Evolutionary conservation across 352 stramenopile genomes (phyloP).

Genomic region (Globisporangium paddicum): DNA sequence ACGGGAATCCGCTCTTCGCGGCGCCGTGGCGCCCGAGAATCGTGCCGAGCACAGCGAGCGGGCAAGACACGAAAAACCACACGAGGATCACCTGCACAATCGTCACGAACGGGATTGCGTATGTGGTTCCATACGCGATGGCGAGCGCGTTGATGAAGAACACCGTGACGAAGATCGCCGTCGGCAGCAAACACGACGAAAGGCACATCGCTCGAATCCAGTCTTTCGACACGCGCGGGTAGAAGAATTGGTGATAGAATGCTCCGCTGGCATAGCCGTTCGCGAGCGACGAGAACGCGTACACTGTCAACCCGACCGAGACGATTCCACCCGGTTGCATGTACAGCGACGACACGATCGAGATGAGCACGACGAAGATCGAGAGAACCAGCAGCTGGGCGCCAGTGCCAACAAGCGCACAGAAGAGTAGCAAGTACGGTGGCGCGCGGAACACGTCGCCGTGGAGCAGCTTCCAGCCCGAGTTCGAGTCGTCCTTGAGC

Average conservation of each 20-base stretch:
- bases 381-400: conserved; percentile 94
- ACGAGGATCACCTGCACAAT: conserved; percentile 93
- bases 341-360: conserved; percentile 94
- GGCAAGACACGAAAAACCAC: conserved; percentile 97
- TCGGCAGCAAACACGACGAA: conserved; percentile 67
- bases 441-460: conserved; percentile 94
- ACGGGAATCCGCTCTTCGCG: conserved; percentile 83
- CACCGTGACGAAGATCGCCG: conserved; percentile 77
- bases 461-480: conserved; percentile 96
- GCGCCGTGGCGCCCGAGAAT: conserved; percentile 94
- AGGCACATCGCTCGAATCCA: conserved; percentile 89
- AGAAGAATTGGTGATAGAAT: conserved; percentile 91
- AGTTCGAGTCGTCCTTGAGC: conserved; percentile 79
- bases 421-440: conserved; percentile 91
- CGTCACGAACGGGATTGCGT: conserved; percentile 82
- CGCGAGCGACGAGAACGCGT: conserved; percentile 90
- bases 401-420: conserved; percentile 94
- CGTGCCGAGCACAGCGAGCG: conserved; percentile 94
- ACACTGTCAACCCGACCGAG: conserved; percentile 93
- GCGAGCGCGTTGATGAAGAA: conserved; percentile 89
- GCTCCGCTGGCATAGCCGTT: conserved; percentile 89
- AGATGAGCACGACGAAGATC: conserved; percentile 94
- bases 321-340: conserved; percentile 95
- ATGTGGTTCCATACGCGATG: conserved; percentile 79
- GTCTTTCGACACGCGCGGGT: conserved; percentile 87